Evolutionary conservation across 2,329 filamentous ascomycete genomes (phyloP), one percentile per base, ranked within the genome.

Genomic region (Microdochium bolleyi): DNA sequence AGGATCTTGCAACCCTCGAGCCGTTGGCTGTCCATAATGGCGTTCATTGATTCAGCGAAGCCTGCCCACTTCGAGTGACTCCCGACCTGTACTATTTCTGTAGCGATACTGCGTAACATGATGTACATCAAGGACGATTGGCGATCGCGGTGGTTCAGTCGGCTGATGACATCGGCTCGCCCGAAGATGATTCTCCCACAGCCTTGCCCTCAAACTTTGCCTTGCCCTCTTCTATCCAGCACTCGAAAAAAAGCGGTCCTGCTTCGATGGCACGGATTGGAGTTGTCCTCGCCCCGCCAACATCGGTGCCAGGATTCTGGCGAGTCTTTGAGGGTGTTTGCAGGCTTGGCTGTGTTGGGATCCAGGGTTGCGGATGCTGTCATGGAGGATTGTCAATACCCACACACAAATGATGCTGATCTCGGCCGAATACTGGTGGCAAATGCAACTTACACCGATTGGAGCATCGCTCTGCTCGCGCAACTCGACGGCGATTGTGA

Each of bases 401-500:
- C 4, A 16, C 24, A 50, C n/a, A n/a, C n/a, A n/a, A n/a, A n/a
- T n/a, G n/a, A n/a, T n/a, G n/a, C n/a, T n/a, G n/a, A n/a, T n/a
- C n/a, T n/a, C n/a, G n/a, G n/a, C n/a, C n/a, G n/a, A n/a, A n/a
- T n/a, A n/a, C n/a, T n/a, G n/a, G n/a, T n/a, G n/a, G n/a, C n/a
- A 38, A 25, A 16, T 34, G 46, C 27, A 21, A 70, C 78, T 62
- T 66, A 84, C 81, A 52, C 75, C 76, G 56, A 84, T 81, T 0
- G 82, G 83, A 10, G 80, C 74, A 11, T 77, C 68, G 0, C 74
- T 75, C 41, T 83, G 75, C 22, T 86, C 80, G 38, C 79, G 80
- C 57, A 92, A 65, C 67, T 92, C 88, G 41, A 92, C 78, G 0
- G 84, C 85, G n/a, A 92, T 67, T 0, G 87, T 89, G 66, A 88